Evolutionary conservation across 169 alveolate genomes (phyloP), one percentile per base, ranked within the genome.

Genomic region (Eimeria sp.): DNA sequence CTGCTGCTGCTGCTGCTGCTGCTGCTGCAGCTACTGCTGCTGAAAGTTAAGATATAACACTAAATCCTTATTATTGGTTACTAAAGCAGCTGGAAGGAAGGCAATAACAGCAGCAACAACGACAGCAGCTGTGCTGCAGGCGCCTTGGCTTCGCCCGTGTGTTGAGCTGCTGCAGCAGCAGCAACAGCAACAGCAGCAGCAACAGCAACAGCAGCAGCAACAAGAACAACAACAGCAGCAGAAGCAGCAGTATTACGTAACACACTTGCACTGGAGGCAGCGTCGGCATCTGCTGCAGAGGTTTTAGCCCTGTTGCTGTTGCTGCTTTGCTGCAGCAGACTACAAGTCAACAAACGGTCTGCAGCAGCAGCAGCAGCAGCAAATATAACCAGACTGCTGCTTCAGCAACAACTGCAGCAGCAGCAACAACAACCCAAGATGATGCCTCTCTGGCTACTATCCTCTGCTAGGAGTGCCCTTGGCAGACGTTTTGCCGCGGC

Each of bases 401-500:
- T 25, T 9, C 75, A 65, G 75, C 75, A 65, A 16, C 75, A 65
- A n/a, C 86, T 14, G 58, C 86, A 75, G n/a, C 86, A 75, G 86
- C 61, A 75, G 86, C 86, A 75, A 30, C 61, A 75, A 30, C 51
- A 34, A 57, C 57, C 11, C 16, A 27, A 75, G 86, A 75, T 75
- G 86, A 57, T 27, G 20, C 58, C 86, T 75, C 61, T 45, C 0
- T 40, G 58, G 58, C 3, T 75, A n/a, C 3, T 75, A 57, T 40
- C 57, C 40, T 45, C 58, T 45, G 61, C 86, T 20, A 75, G 61
- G 4, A 58, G 45, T 5, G 86, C 61, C 18, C 10, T 75, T 75
- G 86, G 86, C n/a, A 75, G 86, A 22, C 54, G 86, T 30, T 16
- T 75, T 34, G 86, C 86, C 34, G 86, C 86, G 5, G 86, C 57